Percentiles rank a stretch among this genome's conserved stretches.
phyloP scores from a whole-genome alignment of 257 asterid species.

The Perilla frutescens region DNA sequence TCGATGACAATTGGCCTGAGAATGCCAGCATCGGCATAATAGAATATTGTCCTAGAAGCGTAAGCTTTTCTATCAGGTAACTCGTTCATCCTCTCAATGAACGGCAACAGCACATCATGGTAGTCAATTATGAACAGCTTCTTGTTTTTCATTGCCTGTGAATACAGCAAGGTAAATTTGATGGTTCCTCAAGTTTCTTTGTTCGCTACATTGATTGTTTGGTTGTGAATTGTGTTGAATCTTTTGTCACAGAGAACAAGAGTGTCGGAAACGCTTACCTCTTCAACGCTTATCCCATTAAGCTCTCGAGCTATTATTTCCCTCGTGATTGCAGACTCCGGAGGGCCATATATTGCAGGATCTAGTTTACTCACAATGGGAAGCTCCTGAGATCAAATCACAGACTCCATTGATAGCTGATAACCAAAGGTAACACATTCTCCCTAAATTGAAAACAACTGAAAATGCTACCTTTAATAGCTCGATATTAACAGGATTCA shows the following conservation, averaged over 20 bases:
- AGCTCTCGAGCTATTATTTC: conserved; percentile 72
- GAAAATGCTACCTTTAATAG: conserved; percentile 60
- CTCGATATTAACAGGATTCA: conserved; percentile 81
- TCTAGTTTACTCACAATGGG: conserved; percentile 84
- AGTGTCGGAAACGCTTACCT: conserved; percentile 47
- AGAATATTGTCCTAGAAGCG: conserved; percentile 80
- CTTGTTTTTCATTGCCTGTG: conserved; percentile 71
- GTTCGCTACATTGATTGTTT: not conserved
- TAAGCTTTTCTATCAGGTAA: conserved; percentile 89
- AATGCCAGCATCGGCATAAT: conserved; percentile 48
- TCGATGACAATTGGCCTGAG: conserved; percentile 69
- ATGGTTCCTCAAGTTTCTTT: not conserved
- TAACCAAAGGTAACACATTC: conserved; percentile 13
- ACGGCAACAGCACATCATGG: conserved; percentile 82
- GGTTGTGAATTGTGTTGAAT: too few species aligned
- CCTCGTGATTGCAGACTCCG: conserved; percentile 77
- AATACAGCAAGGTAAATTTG: not conserved
- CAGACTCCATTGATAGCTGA: conserved; percentile 11
- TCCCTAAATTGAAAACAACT: not conserved
- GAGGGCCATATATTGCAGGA: conserved; percentile 75
- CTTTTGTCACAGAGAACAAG: too few species aligned
- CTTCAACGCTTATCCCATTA: conserved; percentile 63
- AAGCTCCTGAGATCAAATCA: conserved; percentile 59
- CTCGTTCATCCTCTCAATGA: conserved; percentile 74
- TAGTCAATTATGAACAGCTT: conserved; percentile 75